Conservation (phyloP, 139 green algal genomes). For the Coelastrella sp. region DNA sequence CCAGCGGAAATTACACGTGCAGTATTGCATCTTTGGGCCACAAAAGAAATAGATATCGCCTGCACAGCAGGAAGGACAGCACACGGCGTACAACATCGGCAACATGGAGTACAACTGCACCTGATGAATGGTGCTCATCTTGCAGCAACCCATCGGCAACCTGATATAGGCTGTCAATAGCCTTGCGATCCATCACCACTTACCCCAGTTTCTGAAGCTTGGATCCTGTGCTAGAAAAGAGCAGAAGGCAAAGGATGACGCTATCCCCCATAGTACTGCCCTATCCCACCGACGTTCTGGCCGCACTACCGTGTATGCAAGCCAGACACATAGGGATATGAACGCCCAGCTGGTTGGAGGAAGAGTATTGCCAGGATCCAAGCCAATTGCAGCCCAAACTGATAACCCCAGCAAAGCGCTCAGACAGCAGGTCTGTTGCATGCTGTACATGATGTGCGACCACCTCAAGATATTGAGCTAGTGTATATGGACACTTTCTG, state of each 20-base stretch:
- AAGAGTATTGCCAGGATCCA: background rate
- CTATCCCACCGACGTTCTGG: background rate
- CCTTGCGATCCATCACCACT: background rate
- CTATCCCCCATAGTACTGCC: background rate
- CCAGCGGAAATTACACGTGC: conserved; percentile 80
- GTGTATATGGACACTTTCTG: too few species aligned
- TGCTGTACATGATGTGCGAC: background rate
- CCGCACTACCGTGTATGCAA: conserved; percentile 26
- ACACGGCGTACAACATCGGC: background rate
- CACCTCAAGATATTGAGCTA: too few species aligned
- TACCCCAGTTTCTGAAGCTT: conserved; percentile 37
- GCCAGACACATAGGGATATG: conserved; percentile 31
- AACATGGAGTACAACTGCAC: background rate
- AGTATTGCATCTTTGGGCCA: conserved; percentile 72
- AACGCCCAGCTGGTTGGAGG: conserved; percentile 44
- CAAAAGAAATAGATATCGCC: conserved; percentile 89
- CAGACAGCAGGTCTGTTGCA: background rate
- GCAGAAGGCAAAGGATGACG: background rate
- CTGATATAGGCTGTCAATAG: too few species aligned
- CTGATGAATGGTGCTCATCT: background rate
- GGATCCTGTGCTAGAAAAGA: conserved; percentile 16
- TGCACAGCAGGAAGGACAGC: too few species aligned
- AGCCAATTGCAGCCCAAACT: background rate
- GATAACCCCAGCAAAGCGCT: background rate
- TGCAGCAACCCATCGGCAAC: too few species aligned